Evolutionary conservation across 257 asterid genomes (phyloP), one percentile per base, ranked within the genome.

Genomic region (Rehmannia glutinosa): DNA sequence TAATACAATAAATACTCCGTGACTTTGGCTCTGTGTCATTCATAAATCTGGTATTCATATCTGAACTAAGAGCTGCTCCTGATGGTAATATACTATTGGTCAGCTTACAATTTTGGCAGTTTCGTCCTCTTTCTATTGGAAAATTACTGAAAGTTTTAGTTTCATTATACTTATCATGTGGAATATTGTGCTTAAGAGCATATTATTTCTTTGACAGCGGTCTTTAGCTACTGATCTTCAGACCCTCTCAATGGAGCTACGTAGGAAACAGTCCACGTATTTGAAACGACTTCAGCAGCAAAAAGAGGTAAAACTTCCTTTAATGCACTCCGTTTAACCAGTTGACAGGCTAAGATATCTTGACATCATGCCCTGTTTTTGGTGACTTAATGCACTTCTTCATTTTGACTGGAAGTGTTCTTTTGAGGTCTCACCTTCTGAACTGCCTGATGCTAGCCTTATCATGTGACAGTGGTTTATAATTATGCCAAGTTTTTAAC

Each of bases 201-300:
- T 58, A 60, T 49, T 65, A 38, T 62, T 72, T 64, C 42, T 63
- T 52, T 84, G 78, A 66, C 95, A 87, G 95, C 83, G 95, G 21
- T 85, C 95, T 41, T 79, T 87, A 72, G 95, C 95, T 64, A 85
- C 95, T n/a, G 95, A 87, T 69, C 87, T 87, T 75, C 95, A 87
- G 69, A 81, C 83, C 75, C 92, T 87, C 56, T 87, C 95, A 69
- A 68, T 87, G 92, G 95, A 84, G 75, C 80, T 87, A 47, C 89
- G 95, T 23, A 83, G 72, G 73, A 87, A 87, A 63, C 95, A 87
- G 68, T 85, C 95, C 38, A 79, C 83, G 46, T 87, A 87, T 75
- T 80, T 87, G 79, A 83, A 81, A 74, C 79, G 91, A 60, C 92
- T 87, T 57, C 89, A 78, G 69, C 92, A 82, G 80, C 92, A 87